Evolutionary conservation across 108 stramenopile genomes (phyloP).

Genomic region (Aurantiochytrium sp.): DNA sequence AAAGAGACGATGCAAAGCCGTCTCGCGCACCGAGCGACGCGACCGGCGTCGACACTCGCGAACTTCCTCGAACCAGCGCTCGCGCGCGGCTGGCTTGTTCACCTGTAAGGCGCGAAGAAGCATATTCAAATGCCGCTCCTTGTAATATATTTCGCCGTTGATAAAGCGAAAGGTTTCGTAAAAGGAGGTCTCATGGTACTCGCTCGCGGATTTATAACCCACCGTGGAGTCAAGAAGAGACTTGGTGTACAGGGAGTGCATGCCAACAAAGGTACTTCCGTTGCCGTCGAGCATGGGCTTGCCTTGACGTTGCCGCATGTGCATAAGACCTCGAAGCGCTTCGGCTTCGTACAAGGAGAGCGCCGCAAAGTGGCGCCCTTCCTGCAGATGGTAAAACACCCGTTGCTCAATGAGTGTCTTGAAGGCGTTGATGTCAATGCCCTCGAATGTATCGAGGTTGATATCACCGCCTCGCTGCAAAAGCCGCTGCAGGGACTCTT

Average conservation of each 20-base stretch:
- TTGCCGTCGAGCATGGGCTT: slow-evolving; percentile 22
- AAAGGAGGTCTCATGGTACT: slow-evolving; percentile 35
- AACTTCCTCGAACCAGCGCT: slow-evolving; percentile 46
- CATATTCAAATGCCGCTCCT: slow-evolving; percentile 26
- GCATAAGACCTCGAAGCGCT: slow-evolving; percentile 36
- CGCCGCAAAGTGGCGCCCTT: slow-evolving; percentile 36
- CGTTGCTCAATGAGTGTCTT: slow-evolving; percentile 32
- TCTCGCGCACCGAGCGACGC: slow-evolving; percentile 32
- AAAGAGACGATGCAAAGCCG: slow-evolving; percentile 36
- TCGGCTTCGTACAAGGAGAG: slow-evolving; percentile 44
- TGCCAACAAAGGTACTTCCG: slow-evolving; percentile 20
- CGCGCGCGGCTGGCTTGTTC: slow-evolving; percentile 20
- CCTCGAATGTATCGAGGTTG: background rate
- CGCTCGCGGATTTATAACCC: background rate
- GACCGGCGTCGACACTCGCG: slow-evolving; percentile 43
- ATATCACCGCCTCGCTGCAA: background rate
- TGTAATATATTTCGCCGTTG: slow-evolving; percentile 36
- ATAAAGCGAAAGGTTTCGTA: slow-evolving; percentile 45
- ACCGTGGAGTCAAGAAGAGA: background rate
- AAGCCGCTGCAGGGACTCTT: background rate
- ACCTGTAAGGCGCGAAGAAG: slow-evolving; percentile 41
- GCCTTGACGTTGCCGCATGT: slow-evolving; percentile 22
- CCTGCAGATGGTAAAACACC: slow-evolving; percentile 33
- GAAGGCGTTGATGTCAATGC: slow-evolving; percentile 17
- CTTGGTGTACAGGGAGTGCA: slow-evolving; percentile 16